Percentiles rank a stretch among this genome's conserved stretches.
Evolutionary conservation across 106 monocot genomes (phyloP).

Genomic region (Allium fistulosum): DNA sequence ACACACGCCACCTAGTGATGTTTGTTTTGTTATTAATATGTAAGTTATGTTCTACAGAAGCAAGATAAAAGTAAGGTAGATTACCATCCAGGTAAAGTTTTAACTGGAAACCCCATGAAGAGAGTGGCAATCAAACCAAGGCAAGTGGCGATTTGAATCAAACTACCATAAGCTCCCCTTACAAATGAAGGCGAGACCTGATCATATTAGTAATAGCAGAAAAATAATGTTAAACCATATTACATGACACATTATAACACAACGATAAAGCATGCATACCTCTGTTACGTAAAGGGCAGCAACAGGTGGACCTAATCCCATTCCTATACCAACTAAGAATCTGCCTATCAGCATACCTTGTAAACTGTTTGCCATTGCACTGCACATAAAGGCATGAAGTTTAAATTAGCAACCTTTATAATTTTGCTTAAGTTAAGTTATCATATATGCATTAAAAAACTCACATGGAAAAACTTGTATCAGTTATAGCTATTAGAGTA

Average conservation of each 20-base stretch:
- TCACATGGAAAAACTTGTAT: too few species aligned
- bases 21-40: neutral
- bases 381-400: conserved; percentile 25
- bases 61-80: neutral
- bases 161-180: conserved; percentile 94
- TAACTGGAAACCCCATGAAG: conserved; percentile 79
- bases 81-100: conserved; percentile 66
- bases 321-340: conserved; percentile 90
- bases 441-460: too few species aligned
- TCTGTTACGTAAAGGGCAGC: conserved; percentile 90
- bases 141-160: conserved; percentile 97
- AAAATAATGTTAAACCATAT: neutral
- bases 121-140: conserved; percentile 79
- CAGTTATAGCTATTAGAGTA: too few species aligned
- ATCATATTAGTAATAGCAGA: neutral
- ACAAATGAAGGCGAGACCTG: conserved; percentile 92
- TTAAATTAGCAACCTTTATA: neutral
- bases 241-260: neutral
- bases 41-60: neutral
- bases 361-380: conserved; percentile 61
- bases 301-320: conserved; percentile 93
- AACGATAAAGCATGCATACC: conserved; percentile 30
- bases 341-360: conserved; percentile 87
- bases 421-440: too few species aligned
- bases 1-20: conserved; percentile 80